phyloP scores from a whole-genome alignment of 805 yeast species.

The Schwanniomyces occidentalis region DNA sequence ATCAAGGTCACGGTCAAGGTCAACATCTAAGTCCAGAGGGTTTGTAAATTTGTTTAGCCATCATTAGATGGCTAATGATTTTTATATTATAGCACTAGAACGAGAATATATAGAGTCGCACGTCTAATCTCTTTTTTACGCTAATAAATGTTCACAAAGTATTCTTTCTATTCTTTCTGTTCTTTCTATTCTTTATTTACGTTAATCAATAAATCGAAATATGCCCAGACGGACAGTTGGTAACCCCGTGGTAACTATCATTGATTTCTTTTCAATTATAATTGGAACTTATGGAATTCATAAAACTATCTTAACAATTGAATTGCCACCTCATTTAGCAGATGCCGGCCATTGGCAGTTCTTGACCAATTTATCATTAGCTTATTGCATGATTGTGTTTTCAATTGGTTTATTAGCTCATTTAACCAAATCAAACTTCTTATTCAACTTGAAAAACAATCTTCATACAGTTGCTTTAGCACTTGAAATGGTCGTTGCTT shows the following conservation, averaged over 20 bases:
- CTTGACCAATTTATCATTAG: constrained; percentile 64
- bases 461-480: constrained; percentile 57
- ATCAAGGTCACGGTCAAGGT: constrained; percentile 20
- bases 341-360: constrained; percentile 73
- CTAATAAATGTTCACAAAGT: too few relatives aligned
- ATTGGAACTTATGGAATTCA: constrained; percentile 31
- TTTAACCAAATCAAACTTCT: constrained; percentile 16
- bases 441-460: constrained; percentile 38
- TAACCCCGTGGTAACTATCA: constrained; percentile 23
- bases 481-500: constrained; percentile 59
- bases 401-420: constrained; percentile 40
- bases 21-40: constrained; percentile 17
- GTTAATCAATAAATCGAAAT: constrained; percentile 1
- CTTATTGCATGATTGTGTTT: constrained; percentile 46
- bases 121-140: too few relatives aligned
- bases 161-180: too few relatives aligned
- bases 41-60: constrained; percentile 10
- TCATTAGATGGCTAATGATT: constrained; percentile 3
- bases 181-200: too few relatives aligned
- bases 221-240: constrained; percentile 26
- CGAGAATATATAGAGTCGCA: too few relatives aligned
- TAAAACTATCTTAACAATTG: constrained; percentile 15
- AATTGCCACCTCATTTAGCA: constrained; percentile 50
- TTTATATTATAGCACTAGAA: too few relatives aligned
- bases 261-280: constrained; percentile 24